Base-by-base conservation (phyloP, 2,329 filamentous ascomycete genomes). In the Penicillium sp. region DNA sequence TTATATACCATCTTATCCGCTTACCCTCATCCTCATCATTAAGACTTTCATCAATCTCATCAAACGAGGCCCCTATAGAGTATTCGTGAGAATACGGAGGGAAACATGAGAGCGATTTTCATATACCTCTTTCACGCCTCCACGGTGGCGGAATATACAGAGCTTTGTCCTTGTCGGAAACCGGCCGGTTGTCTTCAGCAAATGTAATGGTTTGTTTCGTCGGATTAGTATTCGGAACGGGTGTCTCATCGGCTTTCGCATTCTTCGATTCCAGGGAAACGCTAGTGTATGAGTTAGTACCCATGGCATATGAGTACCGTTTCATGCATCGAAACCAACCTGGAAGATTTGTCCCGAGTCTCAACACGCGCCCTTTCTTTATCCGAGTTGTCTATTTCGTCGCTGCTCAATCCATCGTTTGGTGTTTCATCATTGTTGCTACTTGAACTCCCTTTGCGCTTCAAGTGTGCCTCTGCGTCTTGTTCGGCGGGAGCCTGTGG, bases 111-210 rank as follows among this genome's bases (percentile, higher is more conserved):
- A 6, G 9, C 29, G 32, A 11, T 49, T 38, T 37, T 14, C 5
- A n/a, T 43, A 9, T 59, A 63, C 64, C 61, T 64, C 53, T 61
- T 37, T 67, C 64, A 8, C 61, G 57, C 40, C 58, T 64, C 7
- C 58, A 57, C 5, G 66, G 66, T 11, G 66, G 62, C 29, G 67
- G 64, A 13, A 68, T 69, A 37, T 67, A 66, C n/a, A 69, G 57
- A 26, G 65, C 62, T 35, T 64, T 65, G 7, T 50, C 56, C n/a
- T 56, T 48, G 24, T 63, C 57, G 20, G 60, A 50, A 43, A 57
- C 53, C 13, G 32, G 32, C 32, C 32, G 13, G 6, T 34, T 5
- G 13, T 54, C 44, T 11, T 57, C 55, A 18, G 50, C 48, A 20
- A 57, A 60, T 38, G 45, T 34, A 45, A 59, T 59, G 18, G 46